phyloP scores from a whole-genome alignment of 768 basidiomycete species.

The Leccinellum albellum region DNA sequence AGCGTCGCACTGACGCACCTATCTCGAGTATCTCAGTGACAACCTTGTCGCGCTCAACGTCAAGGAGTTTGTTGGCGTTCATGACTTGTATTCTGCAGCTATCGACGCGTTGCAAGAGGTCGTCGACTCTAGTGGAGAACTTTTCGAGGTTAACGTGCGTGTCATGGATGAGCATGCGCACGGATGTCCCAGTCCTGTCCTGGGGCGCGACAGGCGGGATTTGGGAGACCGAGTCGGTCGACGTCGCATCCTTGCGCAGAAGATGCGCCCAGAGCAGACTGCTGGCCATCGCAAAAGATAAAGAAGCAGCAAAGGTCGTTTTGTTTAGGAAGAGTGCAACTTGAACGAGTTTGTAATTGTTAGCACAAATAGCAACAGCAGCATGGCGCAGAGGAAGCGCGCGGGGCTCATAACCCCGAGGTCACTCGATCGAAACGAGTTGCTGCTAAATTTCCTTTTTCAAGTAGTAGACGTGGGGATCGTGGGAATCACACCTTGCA shows the following conservation, averaged over 20 bases:
- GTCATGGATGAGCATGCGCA: slow-evolving; percentile 69
- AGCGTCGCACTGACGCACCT: neutral
- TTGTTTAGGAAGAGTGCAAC: too few species aligned
- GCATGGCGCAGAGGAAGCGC: slow-evolving; percentile 48
- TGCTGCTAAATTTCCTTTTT: slow-evolving; percentile 27
- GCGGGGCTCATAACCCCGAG: slow-evolving; percentile 49
- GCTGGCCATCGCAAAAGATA: slow-evolving; percentile 7
- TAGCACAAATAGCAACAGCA: slow-evolving; percentile 16
- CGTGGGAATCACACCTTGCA: too few species aligned
- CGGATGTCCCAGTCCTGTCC: slow-evolving; percentile 67
- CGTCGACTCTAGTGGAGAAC: slow-evolving; percentile 55
- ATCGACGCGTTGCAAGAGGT: slow-evolving; percentile 48
- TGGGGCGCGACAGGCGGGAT: slow-evolving; percentile 43
- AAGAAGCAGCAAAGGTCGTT: neutral
- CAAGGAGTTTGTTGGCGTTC: slow-evolving; percentile 52
- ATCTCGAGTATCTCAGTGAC: slow-evolving; percentile 42
- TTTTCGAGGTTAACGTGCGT: slow-evolving; percentile 68
- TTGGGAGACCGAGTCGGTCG: slow-evolving; percentile 19
- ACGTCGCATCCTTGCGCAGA: slow-evolving; percentile 40
- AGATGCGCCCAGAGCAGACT: slow-evolving; percentile 52
- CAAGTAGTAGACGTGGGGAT: too few species aligned
- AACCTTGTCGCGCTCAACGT: slow-evolving; percentile 55
- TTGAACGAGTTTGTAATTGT: too few species aligned
- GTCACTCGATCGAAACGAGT: slow-evolving; percentile 48
- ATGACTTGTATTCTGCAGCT: slow-evolving; percentile 52